A percentile compares a stretch with the other conserved stretches of the same genome.
Evolutionary conservation across 2,329 filamentous ascomycete species (phyloP).

Genomic region (Penicillium sp.): DNA sequence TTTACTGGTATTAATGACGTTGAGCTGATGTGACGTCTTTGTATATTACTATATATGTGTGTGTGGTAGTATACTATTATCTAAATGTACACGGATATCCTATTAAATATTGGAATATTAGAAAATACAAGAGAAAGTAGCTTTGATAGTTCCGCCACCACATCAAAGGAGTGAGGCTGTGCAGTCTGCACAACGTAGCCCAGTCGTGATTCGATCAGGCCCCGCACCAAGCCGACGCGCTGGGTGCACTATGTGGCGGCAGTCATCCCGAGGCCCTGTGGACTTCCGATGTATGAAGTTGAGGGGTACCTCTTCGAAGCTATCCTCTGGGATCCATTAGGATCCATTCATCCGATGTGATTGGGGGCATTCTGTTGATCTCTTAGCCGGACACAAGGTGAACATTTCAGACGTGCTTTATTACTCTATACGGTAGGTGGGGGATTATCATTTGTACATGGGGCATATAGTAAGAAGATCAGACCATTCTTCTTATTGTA

Average conservation of each 20-base stretch:
- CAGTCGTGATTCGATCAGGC: conserved; percentile 24
- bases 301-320: conserved; percentile 5
- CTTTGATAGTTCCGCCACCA: conserved; percentile 17
- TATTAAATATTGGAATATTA: neutral
- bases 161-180: conserved; percentile 31
- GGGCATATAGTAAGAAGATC: neutral
- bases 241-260: conserved; percentile 26
- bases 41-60: neutral
- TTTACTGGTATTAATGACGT: conserved; percentile 8
- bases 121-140: conserved; percentile 5
- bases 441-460: neutral
- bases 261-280: neutral
- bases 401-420: conserved; percentile 9
- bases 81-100: neutral
- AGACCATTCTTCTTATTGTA: neutral
- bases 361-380: neutral
- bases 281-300: neutral
- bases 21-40: conserved; percentile 17
- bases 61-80: neutral
- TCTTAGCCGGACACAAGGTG: neutral
- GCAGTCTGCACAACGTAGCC: conserved; percentile 18
- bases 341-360: conserved; percentile 1
- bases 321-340: neutral
- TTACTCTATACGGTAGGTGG: conserved; percentile 12
- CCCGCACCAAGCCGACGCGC: conserved; percentile 27